Base-by-base conservation (phyloP, 2,329 filamentous ascomycete genomes). In the Cercospora beticola region DNA sequence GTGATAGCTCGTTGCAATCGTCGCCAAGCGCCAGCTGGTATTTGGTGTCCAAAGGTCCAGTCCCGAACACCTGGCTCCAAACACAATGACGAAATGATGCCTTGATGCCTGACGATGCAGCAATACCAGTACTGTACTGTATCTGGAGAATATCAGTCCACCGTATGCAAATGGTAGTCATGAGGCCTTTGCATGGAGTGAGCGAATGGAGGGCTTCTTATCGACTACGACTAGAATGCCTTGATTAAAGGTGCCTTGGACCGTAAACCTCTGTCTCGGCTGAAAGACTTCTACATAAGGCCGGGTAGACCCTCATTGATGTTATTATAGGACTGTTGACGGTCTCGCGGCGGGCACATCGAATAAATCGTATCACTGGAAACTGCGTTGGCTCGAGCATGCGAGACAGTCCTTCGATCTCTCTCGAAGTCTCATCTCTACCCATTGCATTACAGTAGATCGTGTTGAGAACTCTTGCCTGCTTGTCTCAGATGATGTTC, bases 21-120 rank as follows among this genome's bases (percentile, higher is more conserved):
- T 52, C 46, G 46, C 61, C 43, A 52, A 63, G 43, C 28, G 61
- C 36, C 61, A 63, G 61, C 43, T 63, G 61, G 61, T 62, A 62
- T 62, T 46, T 21, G 46, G 18, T 52, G 46, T 52, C 46, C 59
- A 46, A 62, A 23, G 6, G 40, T 40, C 33, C 59, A 4, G 40
- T 40, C 33, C 59, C 40, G 59, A 60, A 60, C 57, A 60, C 23
- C 59, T 62, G 59, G 59, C 59, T n/a, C 46, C 18, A 52, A 23
- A 12, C 36, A 40, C 36, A 40, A 62, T 46, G 59, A 62, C 59
- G 36, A 62, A 46, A 43, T 21, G n/a, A 28, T 16, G 33, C 31
- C 31, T 16, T 40, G 36, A n/a, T 40, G 36, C 59, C 59, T 62
- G 26, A 62, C 36, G 23, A 23, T 43, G 5, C 36, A 40, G 5